phyloP scores from a whole-genome alignment of 306 rosid species.

The Gillenia trifoliata region DNA sequence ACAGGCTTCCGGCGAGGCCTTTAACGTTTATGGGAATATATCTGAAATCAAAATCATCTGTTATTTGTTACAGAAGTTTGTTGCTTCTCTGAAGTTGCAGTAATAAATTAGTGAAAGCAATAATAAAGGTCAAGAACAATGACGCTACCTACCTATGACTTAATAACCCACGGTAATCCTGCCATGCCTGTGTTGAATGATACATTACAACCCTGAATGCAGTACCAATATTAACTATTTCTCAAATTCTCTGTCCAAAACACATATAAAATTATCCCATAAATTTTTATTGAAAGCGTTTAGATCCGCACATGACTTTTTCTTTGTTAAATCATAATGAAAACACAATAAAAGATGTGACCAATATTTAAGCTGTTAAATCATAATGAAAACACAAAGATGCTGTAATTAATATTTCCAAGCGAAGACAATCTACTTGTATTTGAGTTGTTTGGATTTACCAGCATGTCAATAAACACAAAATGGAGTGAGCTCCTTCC shows the following conservation, averaged over 20 bases:
- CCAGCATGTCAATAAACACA: slow-evolving; percentile 23
- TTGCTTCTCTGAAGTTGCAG: background rate
- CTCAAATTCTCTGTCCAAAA: too few species aligned
- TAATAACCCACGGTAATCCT: slow-evolving; percentile 16
- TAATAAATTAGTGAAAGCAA: too few species aligned
- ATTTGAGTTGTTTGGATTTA: background rate
- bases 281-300: background rate
- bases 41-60: slow-evolving; percentile 25
- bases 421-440: background rate
- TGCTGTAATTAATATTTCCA: background rate
- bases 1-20: slow-evolving; percentile 84
- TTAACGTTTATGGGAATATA: slow-evolving; percentile 80
- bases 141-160: slow-evolving; percentile 14
- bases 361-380: too few species aligned
- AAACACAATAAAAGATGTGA: background rate
- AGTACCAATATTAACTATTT: background rate
- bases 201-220: background rate
- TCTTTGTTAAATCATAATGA: background rate
- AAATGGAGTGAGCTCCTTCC: slow-evolving; percentile 13
- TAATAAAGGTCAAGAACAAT: background rate
- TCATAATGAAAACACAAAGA: too few species aligned
- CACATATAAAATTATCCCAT: too few species aligned
- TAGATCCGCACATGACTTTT: background rate
- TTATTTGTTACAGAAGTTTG: background rate
- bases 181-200: background rate